Evolutionary conservation across 2,329 filamentous ascomycete species (phyloP).

Genomic region (Talaromyces pinophilus): DNA sequence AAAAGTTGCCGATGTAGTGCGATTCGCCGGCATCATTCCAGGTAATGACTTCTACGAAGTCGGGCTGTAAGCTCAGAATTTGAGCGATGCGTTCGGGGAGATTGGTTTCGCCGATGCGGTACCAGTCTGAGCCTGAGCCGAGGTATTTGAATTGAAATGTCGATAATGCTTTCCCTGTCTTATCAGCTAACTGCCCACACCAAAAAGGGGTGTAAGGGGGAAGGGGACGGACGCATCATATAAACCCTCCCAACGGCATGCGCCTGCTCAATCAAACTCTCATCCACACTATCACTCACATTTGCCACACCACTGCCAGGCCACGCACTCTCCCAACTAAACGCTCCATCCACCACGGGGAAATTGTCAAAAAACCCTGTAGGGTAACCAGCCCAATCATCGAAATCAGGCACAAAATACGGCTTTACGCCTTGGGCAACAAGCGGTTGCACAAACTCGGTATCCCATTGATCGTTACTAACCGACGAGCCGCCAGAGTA

Average conservation of each 20-base stretch:
- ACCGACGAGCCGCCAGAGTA: slow-evolving; percentile 4
- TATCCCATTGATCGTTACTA: not conserved
- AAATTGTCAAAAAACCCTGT: slow-evolving; percentile 15
- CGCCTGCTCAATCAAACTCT: slow-evolving; percentile 11
- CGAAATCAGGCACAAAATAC: slow-evolving; percentile 18
- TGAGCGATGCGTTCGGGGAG: slow-evolving; percentile 19
- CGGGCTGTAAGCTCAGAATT: slow-evolving; percentile 15
- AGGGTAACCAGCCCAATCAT: slow-evolving; percentile 16
- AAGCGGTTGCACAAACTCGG: slow-evolving; percentile 2
- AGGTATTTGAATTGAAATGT: slow-evolving; percentile 23
- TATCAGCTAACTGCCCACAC: not conserved
- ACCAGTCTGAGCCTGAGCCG: slow-evolving; percentile 13
- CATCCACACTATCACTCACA: slow-evolving; percentile 17
- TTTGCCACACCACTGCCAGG: slow-evolving; percentile 3
- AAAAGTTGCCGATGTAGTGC: slow-evolving; percentile 21
- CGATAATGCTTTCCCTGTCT: not conserved
- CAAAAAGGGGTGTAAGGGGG: too few species aligned
- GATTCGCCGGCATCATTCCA: slow-evolving; percentile 24
- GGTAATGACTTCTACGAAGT: slow-evolving; percentile 19
- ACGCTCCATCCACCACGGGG: slow-evolving; percentile 16
- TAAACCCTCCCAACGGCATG: slow-evolving; percentile 17
- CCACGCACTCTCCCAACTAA: slow-evolving; percentile 21
- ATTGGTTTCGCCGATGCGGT: slow-evolving; percentile 20
- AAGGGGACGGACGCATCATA: slow-evolving; percentile 18
- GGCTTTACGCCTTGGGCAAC: not conserved